Base-by-base conservation (phyloP, 345 rosid genomes). In the Excoecaria cochinchinensis region DNA sequence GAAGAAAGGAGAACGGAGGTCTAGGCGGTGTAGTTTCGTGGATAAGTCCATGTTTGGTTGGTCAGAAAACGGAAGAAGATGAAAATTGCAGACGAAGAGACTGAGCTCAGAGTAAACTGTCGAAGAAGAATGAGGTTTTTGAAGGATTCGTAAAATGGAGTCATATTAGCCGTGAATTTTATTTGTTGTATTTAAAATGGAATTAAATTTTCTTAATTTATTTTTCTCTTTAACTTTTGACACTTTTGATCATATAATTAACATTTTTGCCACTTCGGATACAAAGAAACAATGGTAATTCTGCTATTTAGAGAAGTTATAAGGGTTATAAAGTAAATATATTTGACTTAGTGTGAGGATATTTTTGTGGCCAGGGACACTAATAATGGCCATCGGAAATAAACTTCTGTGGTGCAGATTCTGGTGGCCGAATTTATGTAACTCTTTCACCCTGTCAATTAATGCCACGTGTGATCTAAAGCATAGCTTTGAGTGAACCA, bases 1-100 rank as follows among this genome's bases (percentile, higher is more conserved):
- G 79, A 88, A 74, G 82, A 87, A 85, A 69, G 90, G 55, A 15
- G 94, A 89, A 74, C 80, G 92, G 80, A 90, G 89, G 85, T 77
- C 63, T 71, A 86, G 83, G 73, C 81, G 82, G 82, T 84, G 92
- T 84, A 93, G 85, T 46, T 86, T 86, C 21, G 87, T 77, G 72
- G 95, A 73, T 17, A 90, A 74, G 53, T 81, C 92, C 97, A 94
- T 91, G 81, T 56, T 78, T 67, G 79, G 78, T 3, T 13, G 15
- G 42, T 8, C 47, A 25, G 74, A 67, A 81, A 79, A 31, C 25
- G 21, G 42, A 5, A 13, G 66, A 13, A 60, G 47, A 5, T 38
- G 7, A 22, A n/a, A 69, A 53, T 19, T 57, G 59, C 4, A 14
- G 56, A 12, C 3, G 17, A 21, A 2, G 24, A 56, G 58, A 6